Evolutionary conservation across 768 basidiomycete genomes (phyloP), one percentile per base, ranked within the genome.

Genomic region (Macrolepiota albuminosa): DNA sequence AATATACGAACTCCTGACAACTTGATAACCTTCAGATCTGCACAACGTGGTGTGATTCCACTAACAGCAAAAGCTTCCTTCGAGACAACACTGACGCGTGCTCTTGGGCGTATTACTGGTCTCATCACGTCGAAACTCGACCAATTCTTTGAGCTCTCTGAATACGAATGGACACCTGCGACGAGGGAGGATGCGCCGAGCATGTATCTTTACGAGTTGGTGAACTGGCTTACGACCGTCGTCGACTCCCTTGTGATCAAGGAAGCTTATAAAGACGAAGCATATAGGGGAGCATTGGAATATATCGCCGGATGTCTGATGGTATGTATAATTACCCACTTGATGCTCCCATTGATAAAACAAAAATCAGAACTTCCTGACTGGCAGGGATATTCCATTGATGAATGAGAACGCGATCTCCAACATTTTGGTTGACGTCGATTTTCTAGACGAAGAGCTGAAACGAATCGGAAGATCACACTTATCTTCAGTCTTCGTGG

Each of bases 191-290:
- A 82, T 59, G 85, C 85, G 39, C 93, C 95, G 47, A 95, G 93
- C 82, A 89, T 89, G 83, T 98, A 98, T 73, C 80, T 98, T 3
- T 89, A 93, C 70, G 96, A 98, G 71, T 84, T 98, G 67, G 84
- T 96, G 70, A 95, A 94, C 70, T 99, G 95, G 91, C 81, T 98
- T 55, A 95, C 89, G 42, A 97, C 95, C 1, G 91, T 97, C 57
- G 93, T 99, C 51, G 97, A 98, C 71, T 93, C 85, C 60, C 85
- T 88, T 64, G 83, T 81, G 61, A 85, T 98, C 74, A 87, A 91
- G 58, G 91, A 95, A 58, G 73, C 76, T 10, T 88, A 93, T 76
- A 95, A 95, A 73, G 90, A 93, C 56, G 87, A 92, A 64, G 93
- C 92, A 10, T 99, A 97, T 71, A 84, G 83, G 63, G 88, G 86